Evolutionary conservation across 1,139 yeast genomes (phyloP), one percentile per base, ranked within the genome.

Genomic region (Hemisphaericaspora xylanilytica): DNA sequence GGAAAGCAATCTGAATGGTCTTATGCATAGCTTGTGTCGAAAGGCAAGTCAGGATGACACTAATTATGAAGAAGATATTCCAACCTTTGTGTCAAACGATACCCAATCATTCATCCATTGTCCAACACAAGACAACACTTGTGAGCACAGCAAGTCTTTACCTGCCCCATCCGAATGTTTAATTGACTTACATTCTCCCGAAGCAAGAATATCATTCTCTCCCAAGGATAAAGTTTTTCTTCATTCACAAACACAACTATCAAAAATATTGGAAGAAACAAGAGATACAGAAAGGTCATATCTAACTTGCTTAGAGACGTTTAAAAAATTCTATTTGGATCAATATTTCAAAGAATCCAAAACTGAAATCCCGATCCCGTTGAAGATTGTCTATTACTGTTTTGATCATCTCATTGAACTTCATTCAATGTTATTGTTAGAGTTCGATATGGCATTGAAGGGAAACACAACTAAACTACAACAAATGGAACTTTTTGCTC

Each of bases 281-380:
- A 39, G 70, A 0, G 65, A 63, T 8, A 75, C 77, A 13, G 84
- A 79, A 50, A 63, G 61, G 20, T 58, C 56, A 1, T 78, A 75
- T 46, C 52, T 75, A 12, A 59, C 63, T 28, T 69, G 73, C 2
- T 51, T 79, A 33, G 60, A 61, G 28, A 53, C 73, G 39, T 55
- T 78, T 10, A 57, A 64, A 4, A 62, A 50, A 21, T 63, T 53
- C 38, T 73, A 73, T 47, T 46, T 35, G n/a, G 65, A 62, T 18
- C 64, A 70, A 4, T 47, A 69, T 26, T 45, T 56, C 20, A 50
- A 37, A 12, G 52, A 48, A 16, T 47, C 47, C 13, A 38, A 45
- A 2, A 43, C 50, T 4, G 65, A 63, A 32, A 46, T 57, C 3
- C 64, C 65, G 11, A 48, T 60, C 11, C 65, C 63, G 1, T 45